Conservation (phyloP, 2,329 filamentous ascomycete species). For the Trichophyton verrucosum region DNA sequence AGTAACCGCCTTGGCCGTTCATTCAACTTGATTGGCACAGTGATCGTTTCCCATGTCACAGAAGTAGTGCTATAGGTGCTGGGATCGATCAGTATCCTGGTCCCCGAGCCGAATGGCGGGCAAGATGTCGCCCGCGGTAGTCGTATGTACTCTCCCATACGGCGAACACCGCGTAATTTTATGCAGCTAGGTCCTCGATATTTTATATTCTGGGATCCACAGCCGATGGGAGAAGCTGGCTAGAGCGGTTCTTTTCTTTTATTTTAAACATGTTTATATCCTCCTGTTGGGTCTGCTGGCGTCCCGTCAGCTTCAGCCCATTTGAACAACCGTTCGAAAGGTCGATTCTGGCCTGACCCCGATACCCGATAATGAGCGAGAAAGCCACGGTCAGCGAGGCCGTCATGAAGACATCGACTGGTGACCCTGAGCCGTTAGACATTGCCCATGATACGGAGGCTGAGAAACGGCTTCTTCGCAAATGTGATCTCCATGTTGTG, state of each 20-base stretch:
- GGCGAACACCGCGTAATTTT: neutral
- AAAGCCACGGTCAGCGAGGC: constrained; percentile 8
- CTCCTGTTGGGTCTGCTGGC: neutral
- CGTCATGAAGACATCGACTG: neutral
- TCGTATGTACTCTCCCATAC: neutral
- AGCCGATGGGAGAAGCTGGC: neutral
- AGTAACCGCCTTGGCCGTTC: neutral
- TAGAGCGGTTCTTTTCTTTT: neutral
- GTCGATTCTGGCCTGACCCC: neutral
- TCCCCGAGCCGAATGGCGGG: neutral
- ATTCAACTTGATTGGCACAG: neutral
- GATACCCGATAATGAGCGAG: constrained; percentile 1
- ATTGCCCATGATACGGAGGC: constrained; percentile 12
- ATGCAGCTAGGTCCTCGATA: neutral
- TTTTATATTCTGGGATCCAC: neutral
- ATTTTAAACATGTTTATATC: neutral
- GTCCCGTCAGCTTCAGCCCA: neutral
- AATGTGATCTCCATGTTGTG: constrained; percentile 38
- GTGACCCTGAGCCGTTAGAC: constrained; percentile 12
- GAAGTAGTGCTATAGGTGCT: neutral
- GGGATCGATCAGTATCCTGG: neutral
- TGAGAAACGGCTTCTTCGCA: constrained; percentile 35
- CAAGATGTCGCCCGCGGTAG: neutral
- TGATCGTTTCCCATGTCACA: neutral
- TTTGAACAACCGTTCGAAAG: neutral